Conservation (phyloP, 441 rosid species). For the Pelargonium australe region DNA sequence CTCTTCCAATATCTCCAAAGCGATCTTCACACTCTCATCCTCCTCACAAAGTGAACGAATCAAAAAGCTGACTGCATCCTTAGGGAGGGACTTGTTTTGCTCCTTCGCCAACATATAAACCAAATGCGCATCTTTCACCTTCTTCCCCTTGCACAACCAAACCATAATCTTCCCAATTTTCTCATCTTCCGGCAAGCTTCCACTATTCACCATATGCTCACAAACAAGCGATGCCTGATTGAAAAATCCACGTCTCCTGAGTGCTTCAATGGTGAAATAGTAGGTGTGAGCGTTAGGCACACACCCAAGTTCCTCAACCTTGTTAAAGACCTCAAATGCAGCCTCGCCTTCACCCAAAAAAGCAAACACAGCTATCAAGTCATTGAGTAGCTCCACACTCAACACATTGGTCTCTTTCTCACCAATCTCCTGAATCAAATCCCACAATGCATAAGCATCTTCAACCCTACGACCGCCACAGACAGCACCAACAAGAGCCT, state of each 20-base stretch:
- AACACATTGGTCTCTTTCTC: slow-evolving; percentile 30
- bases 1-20: slow-evolving; percentile 47
- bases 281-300: slow-evolving; percentile 48
- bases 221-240: slow-evolving; percentile 56
- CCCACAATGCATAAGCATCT: slow-evolving; percentile 63
- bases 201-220: slow-evolving; percentile 58
- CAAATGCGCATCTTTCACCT: slow-evolving; percentile 44
- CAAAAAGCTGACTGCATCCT: slow-evolving; percentile 38
- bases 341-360: slow-evolving; percentile 67
- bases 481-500: slow-evolving; percentile 44
- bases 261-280: slow-evolving; percentile 62
- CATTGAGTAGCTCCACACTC: slow-evolving; percentile 46
- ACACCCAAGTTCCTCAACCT: slow-evolving; percentile 50
- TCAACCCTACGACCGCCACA: slow-evolving; percentile 36
- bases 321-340: slow-evolving; percentile 61
- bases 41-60: slow-evolving; percentile 43
- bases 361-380: slow-evolving; percentile 49
- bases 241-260: slow-evolving; percentile 44
- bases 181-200: slow-evolving; percentile 41
- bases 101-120: slow-evolving; percentile 50
- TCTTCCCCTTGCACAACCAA: slow-evolving; percentile 62
- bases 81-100: slow-evolving; percentile 39
- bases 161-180: slow-evolving; percentile 54
- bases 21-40: slow-evolving; percentile 55
- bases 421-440: slow-evolving; percentile 52